Evolutionary conservation across 192 early-diverging fungal species (phyloP).

Genomic region (Podochytrium sp.): DNA sequence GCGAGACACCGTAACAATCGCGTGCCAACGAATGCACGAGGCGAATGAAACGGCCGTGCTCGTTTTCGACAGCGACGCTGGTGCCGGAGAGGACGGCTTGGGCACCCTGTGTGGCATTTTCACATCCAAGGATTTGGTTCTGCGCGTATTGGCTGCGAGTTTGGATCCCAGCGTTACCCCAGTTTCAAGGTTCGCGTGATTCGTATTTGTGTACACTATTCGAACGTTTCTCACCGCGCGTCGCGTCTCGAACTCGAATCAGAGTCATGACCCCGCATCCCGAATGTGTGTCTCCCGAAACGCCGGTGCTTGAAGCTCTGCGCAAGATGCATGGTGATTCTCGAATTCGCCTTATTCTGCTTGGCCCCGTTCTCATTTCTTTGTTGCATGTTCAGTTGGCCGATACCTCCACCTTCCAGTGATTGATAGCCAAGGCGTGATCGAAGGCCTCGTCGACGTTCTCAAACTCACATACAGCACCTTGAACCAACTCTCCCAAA

Average conservation of each 20-base stretch:
- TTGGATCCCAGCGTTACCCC: constrained; percentile 83
- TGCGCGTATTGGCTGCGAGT: constrained; percentile 59
- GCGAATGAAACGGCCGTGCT: constrained; percentile 51
- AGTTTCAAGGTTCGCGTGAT: constrained; percentile 40
- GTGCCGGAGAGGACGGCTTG: constrained; percentile 40
- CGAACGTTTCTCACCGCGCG: too few relatives aligned
- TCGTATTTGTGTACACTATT: background rate
- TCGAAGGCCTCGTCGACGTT: constrained; percentile 56
- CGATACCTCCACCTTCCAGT: constrained; percentile 58
- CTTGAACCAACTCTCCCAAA: constrained; percentile 23
- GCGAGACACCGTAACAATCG: constrained; percentile 46
- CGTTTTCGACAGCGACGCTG: constrained; percentile 36
- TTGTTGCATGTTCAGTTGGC: constrained; percentile 32
- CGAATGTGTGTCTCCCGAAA: constrained; percentile 49
- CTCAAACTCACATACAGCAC: constrained; percentile 56
- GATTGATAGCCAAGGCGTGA: constrained; percentile 39
- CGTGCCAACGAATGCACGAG: constrained; percentile 20
- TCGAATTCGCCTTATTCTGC: background rate
- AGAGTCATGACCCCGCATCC: constrained; percentile 57
- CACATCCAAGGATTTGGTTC: constrained; percentile 71
- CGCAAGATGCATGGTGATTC: constrained; percentile 48
- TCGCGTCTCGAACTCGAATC: background rate
- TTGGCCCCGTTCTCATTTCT: background rate
- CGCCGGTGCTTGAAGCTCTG: constrained; percentile 51
- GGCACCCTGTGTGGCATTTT: constrained; percentile 86